Conservation (phyloP, 2,329 filamentous ascomycete genomes). For the Monosporascus sp. region DNA sequence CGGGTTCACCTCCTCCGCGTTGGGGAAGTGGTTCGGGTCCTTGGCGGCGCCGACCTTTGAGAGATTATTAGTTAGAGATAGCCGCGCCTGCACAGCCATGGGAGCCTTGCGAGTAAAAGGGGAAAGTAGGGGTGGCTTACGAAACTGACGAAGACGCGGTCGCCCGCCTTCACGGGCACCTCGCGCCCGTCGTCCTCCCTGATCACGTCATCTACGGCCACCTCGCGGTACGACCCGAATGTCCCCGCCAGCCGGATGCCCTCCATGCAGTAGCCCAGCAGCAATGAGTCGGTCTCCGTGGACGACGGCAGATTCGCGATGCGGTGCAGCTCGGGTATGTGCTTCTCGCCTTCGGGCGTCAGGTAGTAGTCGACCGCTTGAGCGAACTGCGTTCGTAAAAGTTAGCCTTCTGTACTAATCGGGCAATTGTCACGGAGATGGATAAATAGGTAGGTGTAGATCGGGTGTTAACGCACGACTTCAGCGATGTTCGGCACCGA, state of each 20-base stretch:
- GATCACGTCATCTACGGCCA: constrained; percentile 39
- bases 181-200: constrained; percentile 45
- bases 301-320: constrained; percentile 50
- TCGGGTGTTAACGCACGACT: constrained; percentile 40
- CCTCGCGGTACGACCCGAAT: constrained; percentile 55
- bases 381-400: constrained; percentile 48
- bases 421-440: too few species aligned
- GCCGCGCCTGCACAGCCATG: too few species aligned
- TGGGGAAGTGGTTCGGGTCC: constrained; percentile 55
- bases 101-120: background rate
- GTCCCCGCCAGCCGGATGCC: constrained; percentile 64
- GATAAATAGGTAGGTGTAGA: background rate
- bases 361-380: constrained; percentile 72
- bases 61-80: too few species aligned
- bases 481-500: constrained; percentile 68
- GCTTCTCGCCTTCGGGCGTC: constrained; percentile 44
- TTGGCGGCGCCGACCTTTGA: constrained; percentile 41
- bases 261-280: constrained; percentile 68
- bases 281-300: constrained; percentile 54
- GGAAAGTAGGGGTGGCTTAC: constrained; percentile 29
- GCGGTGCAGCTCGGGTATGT: constrained; percentile 56
- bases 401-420: background rate
- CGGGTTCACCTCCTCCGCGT: constrained; percentile 56
- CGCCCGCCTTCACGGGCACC: constrained; percentile 48
- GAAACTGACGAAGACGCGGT: constrained; percentile 60